phyloP scores from a whole-genome alignment of 179 eudicot genomes.

The Amaranthus tricolor region DNA sequence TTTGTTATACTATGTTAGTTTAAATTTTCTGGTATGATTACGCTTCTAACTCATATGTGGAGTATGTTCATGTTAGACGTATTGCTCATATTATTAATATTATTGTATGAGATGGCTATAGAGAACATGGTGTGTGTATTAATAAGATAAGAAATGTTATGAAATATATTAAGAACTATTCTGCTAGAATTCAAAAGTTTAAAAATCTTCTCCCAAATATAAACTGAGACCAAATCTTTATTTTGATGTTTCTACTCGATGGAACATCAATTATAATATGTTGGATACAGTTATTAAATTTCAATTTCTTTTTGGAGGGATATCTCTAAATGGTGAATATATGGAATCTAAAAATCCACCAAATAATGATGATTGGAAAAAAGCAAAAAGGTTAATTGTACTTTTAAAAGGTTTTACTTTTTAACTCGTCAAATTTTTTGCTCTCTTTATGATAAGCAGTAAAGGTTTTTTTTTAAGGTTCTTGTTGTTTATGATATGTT shows the following conservation, averaged over 20 bases:
- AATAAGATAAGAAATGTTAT: not conserved
- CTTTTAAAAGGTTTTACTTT: conserved; percentile 15
- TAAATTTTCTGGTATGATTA: too few relatives aligned
- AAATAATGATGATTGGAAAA: conserved; percentile 12
- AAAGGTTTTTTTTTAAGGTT: not conserved
- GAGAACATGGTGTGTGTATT: not conserved
- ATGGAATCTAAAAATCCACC: not conserved
- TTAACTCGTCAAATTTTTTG: not conserved
- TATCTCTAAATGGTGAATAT: not conserved
- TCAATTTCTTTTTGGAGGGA: not conserved
- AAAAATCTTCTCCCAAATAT: too few relatives aligned
- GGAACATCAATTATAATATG: conserved; percentile 4
- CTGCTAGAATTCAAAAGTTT: not conserved
- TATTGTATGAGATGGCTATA: conserved; percentile 9
- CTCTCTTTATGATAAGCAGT: not conserved
- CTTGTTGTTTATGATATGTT: not conserved
- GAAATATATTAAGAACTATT: not conserved
- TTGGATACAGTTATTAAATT: not conserved
- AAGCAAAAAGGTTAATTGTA: not conserved
- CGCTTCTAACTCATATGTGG: too few relatives aligned
- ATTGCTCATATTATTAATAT: conserved; percentile 17
- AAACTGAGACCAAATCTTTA: not conserved
- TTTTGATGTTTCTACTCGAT: conserved; percentile 1
- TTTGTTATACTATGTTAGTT: too few relatives aligned
- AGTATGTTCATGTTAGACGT: not conserved